Percentiles rank a stretch among this genome's conserved stretches.
These are phyloP conservation scores for Pseudocercospora ulei DNA, from an alignment of 2,329 filamentous ascomycete species.

Conservation along the genomic window DNA sequence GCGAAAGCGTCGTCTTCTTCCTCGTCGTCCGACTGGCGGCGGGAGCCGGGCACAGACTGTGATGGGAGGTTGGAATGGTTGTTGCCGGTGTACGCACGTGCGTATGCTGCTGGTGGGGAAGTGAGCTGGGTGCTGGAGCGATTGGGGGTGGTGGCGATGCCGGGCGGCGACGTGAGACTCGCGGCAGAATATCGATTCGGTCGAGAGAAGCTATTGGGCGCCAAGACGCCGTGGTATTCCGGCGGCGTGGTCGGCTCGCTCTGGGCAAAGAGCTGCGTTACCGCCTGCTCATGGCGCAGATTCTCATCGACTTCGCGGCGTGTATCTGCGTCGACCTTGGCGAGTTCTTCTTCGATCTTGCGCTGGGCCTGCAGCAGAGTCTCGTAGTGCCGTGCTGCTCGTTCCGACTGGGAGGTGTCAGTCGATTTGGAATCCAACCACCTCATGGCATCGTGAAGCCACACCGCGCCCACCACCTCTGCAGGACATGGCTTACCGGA, in stretches of 20 bases:
- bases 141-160: conserved; percentile 51
- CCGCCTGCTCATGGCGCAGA: conserved; percentile 71
- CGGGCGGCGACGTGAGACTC: conserved; percentile 72
- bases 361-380: conserved; percentile 79
- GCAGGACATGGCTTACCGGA: conserved; percentile 51
- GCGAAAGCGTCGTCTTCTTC: conserved; percentile 63
- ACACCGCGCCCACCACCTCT: background rate
- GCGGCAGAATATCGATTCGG: conserved; percentile 84
- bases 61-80: conserved; percentile 60
- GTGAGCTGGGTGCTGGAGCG: conserved; percentile 71
- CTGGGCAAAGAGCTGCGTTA: conserved; percentile 54
- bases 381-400: conserved; percentile 88
- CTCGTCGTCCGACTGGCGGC: conserved; percentile 78
- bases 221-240: conserved; percentile 69
- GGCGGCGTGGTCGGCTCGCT: conserved; percentile 95
- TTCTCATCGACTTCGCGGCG: conserved; percentile 74
- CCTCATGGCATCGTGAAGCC: no score
- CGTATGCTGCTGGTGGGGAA: conserved; percentile 57
- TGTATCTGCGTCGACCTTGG: conserved; percentile 75
- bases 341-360: conserved; percentile 85
- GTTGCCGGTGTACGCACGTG: conserved; percentile 49
- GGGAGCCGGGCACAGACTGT: conserved; percentile 74
- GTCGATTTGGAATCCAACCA: conserved; percentile 11
- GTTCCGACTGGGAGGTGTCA: conserved; percentile 61
- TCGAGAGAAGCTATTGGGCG: conserved; percentile 60